Evolutionary conservation across 768 basidiomycete genomes (phyloP), one percentile per base, ranked within the genome.

Genomic region (Amanita subjunquillea): DNA sequence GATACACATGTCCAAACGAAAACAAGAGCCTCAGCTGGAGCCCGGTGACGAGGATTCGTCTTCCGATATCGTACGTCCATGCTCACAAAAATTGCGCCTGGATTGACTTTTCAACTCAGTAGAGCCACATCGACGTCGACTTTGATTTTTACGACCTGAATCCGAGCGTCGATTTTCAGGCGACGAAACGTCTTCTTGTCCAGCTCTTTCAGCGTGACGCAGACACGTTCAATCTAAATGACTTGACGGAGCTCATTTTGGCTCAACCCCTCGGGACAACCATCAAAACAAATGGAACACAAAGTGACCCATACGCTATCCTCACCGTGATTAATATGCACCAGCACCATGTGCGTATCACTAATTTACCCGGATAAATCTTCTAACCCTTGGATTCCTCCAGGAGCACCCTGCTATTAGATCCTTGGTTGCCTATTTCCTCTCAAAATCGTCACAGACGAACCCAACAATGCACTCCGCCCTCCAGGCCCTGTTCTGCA

Each of bases 61-160:
- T 23, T 67, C 62, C n/a, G 66, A 65, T 30, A 54, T 63, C 40
- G 61, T 64, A 60, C 58, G 61, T 57, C 23, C 10, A 27, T 46
- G 40, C n/a, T 20, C 41, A 45, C 13, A 46, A n/a, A 29, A 3
- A 17, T 8, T 1, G 13, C 30, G 15, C 30, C 23, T 29, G 34
- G 20, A 23, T 36, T 27, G 39, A 27, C 41, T 8, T 47, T 51
- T 32, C 32, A 45, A 50, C 60, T 55, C 60, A 67, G 55, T 70
- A 81, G 77, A 77, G 73, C 62, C 75, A 85, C 60, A 76, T 94
- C 68, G 79, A 94, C 66, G 85, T 94, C 58, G 85, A 87, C 62
- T 97, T 98, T 62, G 92, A 96, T 58, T 98, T 96, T 65, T 94
- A 90, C 75, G 85, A 90, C 65, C 82, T 90, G 5, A 85, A 88